phyloP scores from a whole-genome alignment of 2,329 filamentous ascomycete species.

The Pyrenophora seminiperda region DNA sequence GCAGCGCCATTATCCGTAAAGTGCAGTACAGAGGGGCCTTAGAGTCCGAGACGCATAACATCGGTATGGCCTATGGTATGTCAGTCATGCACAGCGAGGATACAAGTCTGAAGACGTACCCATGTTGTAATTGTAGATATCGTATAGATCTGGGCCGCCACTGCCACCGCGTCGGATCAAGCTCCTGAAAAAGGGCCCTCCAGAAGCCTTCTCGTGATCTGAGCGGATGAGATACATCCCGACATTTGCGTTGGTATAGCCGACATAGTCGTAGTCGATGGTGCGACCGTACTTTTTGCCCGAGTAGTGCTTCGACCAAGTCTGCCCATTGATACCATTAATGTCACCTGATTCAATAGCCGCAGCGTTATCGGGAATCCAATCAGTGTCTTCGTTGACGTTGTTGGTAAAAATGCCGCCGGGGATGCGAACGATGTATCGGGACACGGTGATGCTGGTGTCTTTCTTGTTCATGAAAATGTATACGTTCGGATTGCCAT shows the following conservation, averaged over 20 bases:
- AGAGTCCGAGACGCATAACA: constrained; percentile 50
- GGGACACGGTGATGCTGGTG: constrained; percentile 47
- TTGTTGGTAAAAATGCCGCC: constrained; percentile 35
- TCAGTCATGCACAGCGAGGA: neutral
- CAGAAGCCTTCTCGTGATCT: constrained; percentile 52
- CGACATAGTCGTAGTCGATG: constrained; percentile 49
- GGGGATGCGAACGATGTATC: constrained; percentile 45
- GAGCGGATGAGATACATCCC: constrained; percentile 49
- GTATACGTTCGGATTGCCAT: constrained; percentile 62
- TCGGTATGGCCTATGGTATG: constrained; percentile 43
- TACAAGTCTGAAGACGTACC: constrained; percentile 22
- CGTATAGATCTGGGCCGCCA: constrained; percentile 50
- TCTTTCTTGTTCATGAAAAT: constrained; percentile 54
- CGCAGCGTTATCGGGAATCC: constrained; percentile 21
- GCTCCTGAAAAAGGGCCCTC: constrained; percentile 49
- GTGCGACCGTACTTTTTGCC: constrained; percentile 49
- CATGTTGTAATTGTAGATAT: constrained; percentile 54
- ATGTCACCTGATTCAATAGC: constrained; percentile 31
- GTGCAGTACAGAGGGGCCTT: constrained; percentile 49
- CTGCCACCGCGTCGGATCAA: constrained; percentile 46
- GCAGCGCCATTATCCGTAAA: constrained; percentile 48
- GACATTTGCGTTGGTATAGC: constrained; percentile 44
- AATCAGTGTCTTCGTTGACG: constrained; percentile 45
- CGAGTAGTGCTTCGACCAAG: constrained; percentile 51
- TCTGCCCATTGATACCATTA: constrained; percentile 32